These are phyloP conservation scores for Thermothielavioides terrestris DNA, from an alignment of 495 filamentous ascomycete genomes.

Conservation along the genomic window DNA sequence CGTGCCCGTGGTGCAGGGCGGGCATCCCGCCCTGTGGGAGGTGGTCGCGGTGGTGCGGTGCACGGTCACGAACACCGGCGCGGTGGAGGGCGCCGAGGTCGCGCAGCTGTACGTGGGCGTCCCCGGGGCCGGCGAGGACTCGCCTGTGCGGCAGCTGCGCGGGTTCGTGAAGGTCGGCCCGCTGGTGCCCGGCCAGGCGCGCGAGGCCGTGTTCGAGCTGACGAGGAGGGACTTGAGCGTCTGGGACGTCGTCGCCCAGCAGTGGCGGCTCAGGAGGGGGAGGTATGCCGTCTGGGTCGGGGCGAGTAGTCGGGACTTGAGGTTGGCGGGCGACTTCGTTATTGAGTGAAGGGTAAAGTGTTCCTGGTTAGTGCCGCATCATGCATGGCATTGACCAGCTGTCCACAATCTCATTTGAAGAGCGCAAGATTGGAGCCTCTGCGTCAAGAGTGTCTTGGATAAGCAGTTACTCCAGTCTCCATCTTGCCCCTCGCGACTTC, in stretches of 20 bases:
- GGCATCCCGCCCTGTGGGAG: constrained; percentile 68
- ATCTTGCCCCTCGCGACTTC: too few species aligned
- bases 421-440: not conserved
- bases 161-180: constrained; percentile 48
- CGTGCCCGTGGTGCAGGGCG: constrained; percentile 38
- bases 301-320: constrained; percentile 42
- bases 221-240: constrained; percentile 57
- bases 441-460: constrained; percentile 2
- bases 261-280: constrained; percentile 62
- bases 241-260: constrained; percentile 72
- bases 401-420: too few species aligned
- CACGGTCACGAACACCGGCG: constrained; percentile 60
- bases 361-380: not conserved
- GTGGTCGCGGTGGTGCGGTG: constrained; percentile 47
- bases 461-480: too few species aligned
- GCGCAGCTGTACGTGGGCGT: constrained; percentile 51
- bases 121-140: constrained; percentile 23
- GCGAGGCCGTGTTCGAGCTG: constrained; percentile 37
- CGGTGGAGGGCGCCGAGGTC: constrained; percentile 46
- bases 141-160: constrained; percentile 44
- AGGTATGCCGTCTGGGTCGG: constrained; percentile 37
- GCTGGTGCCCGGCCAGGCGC: constrained; percentile 33
- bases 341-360: constrained; percentile 6
- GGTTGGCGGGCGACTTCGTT: constrained; percentile 13
- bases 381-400: too few species aligned